Conservation (phyloP, 768 basidiomycete genomes). For the Phaeotremella skinneri region DNA sequence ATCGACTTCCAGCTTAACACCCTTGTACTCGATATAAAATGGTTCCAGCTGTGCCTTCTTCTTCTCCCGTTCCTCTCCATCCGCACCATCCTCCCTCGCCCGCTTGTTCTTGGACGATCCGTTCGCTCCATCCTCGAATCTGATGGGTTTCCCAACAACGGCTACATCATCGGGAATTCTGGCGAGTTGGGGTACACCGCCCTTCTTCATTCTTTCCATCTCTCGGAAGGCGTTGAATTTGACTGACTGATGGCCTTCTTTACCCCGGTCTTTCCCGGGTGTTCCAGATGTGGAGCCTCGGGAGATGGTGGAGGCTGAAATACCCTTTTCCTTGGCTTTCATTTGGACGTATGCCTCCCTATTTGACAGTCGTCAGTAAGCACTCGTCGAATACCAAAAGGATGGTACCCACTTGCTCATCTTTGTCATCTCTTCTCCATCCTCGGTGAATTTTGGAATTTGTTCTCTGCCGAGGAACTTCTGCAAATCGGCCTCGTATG, state of each 20-base stretch:
- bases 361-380: slow-evolving; percentile 3
- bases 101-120: slow-evolving; percentile 19
- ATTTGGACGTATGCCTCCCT: slow-evolving; percentile 87
- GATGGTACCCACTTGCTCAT: slow-evolving; percentile 74
- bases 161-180: slow-evolving; percentile 30
- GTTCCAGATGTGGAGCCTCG: slow-evolving; percentile 15
- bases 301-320: slow-evolving; percentile 51
- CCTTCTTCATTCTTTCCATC: slow-evolving; percentile 44
- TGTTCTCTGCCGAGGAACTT: slow-evolving; percentile 76
- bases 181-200: slow-evolving; percentile 32
- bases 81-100: slow-evolving; percentile 35
- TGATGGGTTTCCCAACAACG: slow-evolving; percentile 25
- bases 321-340: slow-evolving; percentile 93
- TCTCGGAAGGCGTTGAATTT: slow-evolving; percentile 53
- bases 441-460: slow-evolving; percentile 66
- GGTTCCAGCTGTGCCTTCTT: slow-evolving; percentile 24
- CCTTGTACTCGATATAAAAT: slow-evolving; percentile 47
- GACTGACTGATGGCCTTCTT: not conserved
- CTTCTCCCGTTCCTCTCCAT: slow-evolving; percentile 33
- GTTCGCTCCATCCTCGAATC: slow-evolving; percentile 17
- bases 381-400: not conserved
- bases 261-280: not conserved
- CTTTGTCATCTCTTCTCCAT: slow-evolving; percentile 69
- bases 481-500: slow-evolving; percentile 65
- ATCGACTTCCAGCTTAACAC: slow-evolving; percentile 41